A percentile compares a stretch with the other conserved stretches of the same genome.
Conservation (phyloP, 1,284 basidiomycete species). For the Sparassis latifolia region DNA sequence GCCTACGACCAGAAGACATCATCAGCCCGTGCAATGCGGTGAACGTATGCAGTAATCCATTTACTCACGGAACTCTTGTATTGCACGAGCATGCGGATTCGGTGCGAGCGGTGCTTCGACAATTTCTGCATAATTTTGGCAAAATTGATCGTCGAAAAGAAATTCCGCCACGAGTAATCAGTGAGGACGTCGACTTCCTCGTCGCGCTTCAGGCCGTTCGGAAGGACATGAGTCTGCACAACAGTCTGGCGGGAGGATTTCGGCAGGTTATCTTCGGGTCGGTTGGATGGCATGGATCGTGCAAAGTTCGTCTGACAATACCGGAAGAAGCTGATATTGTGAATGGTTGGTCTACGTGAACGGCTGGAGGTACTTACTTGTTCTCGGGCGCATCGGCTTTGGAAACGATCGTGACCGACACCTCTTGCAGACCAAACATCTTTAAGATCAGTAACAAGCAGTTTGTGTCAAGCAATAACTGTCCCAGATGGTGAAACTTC, state of each 20-base stretch:
- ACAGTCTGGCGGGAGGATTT: slow-evolving; percentile 52
- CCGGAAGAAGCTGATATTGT: slow-evolving; percentile 78
- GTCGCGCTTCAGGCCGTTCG: slow-evolving; percentile 66
- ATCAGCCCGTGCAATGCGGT: background rate
- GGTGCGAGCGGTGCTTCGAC: slow-evolving; percentile 90
- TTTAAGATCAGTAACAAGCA: slow-evolving; percentile 92
- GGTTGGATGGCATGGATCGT: slow-evolving; percentile 46
- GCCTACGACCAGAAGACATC: slow-evolving; percentile 43
- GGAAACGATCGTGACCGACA: slow-evolving; percentile 75
- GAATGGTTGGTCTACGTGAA: slow-evolving; percentile 3
- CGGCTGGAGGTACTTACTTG: slow-evolving; percentile 49
- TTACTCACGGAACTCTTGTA: slow-evolving; percentile 91
- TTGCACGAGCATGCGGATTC: slow-evolving; percentile 94
- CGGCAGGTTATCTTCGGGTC: slow-evolving; percentile 49
- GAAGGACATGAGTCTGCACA: slow-evolving; percentile 46
- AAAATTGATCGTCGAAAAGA: slow-evolving; percentile 97
- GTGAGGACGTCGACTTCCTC: slow-evolving; percentile 89
- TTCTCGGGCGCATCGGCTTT: slow-evolving; percentile 86
- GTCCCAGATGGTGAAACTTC: slow-evolving; percentile 97
- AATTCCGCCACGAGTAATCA: slow-evolving; percentile 97
- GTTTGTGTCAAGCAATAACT: slow-evolving; percentile 92
- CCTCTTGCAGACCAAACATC: slow-evolving; percentile 96
- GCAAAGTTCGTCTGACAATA: slow-evolving; percentile 81
- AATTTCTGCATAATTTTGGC: slow-evolving; percentile 98
- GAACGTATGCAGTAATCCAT: background rate